phyloP scores from a whole-genome alignment of 2,329 filamentous ascomycete species.

The Scytalidium lignicola region DNA sequence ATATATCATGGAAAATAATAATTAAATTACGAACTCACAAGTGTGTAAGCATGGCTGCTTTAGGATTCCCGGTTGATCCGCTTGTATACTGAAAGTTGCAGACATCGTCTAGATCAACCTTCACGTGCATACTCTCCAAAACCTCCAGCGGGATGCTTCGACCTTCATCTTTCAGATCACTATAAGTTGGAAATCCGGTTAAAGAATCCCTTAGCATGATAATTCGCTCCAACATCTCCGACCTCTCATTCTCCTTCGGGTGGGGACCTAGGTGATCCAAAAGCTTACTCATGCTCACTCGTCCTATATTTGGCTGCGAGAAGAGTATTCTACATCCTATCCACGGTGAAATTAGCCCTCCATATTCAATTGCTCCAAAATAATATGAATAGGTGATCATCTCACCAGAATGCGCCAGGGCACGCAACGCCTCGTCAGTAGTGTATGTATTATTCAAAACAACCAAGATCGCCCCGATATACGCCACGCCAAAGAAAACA shows the following conservation, averaged over 20 bases:
- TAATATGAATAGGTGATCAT: slow-evolving; percentile 16
- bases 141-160: slow-evolving; percentile 41
- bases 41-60: slow-evolving; percentile 66
- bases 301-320: slow-evolving; percentile 63
- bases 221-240: slow-evolving; percentile 40
- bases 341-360: neutral
- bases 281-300: slow-evolving; percentile 56
- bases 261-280: slow-evolving; percentile 43
- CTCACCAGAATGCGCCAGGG: slow-evolving; percentile 66
- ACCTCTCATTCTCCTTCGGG: slow-evolving; percentile 36
- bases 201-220: slow-evolving; percentile 54
- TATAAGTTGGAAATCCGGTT: slow-evolving; percentile 53
- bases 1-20: neutral
- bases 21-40: slow-evolving; percentile 11
- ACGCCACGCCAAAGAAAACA: slow-evolving; percentile 16
- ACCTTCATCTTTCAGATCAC: slow-evolving; percentile 50
- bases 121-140: slow-evolving; percentile 47
- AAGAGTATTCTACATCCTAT: slow-evolving; percentile 70
- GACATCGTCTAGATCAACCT: slow-evolving; percentile 59
- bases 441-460: slow-evolving; percentile 83
- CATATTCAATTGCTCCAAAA: neutral
- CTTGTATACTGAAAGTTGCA: slow-evolving; percentile 72
- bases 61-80: slow-evolving; percentile 69
- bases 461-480: slow-evolving; percentile 62
- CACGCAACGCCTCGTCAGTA: slow-evolving; percentile 65